A percentile compares a stretch with the other conserved stretches of the same genome.
Conservation (phyloP, 2,329 filamentous ascomycete genomes). For the Cytospora schulzeri region DNA sequence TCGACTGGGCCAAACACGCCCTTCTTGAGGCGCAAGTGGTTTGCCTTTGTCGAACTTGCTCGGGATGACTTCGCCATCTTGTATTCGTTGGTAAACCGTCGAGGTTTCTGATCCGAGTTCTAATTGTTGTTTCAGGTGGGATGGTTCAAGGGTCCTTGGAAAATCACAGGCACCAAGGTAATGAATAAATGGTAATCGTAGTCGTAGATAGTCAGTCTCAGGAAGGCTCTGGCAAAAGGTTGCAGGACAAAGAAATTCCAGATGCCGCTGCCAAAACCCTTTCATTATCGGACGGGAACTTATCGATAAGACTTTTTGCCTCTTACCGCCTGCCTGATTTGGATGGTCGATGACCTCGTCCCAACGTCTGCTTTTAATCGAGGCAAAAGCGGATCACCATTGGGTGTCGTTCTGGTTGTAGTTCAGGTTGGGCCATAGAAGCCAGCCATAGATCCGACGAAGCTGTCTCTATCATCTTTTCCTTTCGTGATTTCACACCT, state of each 20-base stretch:
- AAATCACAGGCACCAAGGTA: background rate
- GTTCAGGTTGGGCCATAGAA: background rate
- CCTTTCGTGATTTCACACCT: background rate
- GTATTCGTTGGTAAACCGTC: background rate
- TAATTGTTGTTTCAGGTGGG: background rate
- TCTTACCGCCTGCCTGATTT: slow-evolving; percentile 17
- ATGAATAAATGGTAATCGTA: background rate
- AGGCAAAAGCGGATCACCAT: background rate
- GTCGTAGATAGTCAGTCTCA: background rate
- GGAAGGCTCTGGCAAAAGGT: background rate
- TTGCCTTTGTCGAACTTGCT: slow-evolving; percentile 77
- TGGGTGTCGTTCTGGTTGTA: background rate
- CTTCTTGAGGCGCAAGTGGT: slow-evolving; percentile 78
- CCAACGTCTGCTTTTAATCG: slow-evolving; percentile 3
- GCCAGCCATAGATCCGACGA: background rate
- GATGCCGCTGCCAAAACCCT: slow-evolving; percentile 1
- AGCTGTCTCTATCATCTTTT: background rate
- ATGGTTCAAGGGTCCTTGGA: background rate
- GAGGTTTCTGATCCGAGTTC: background rate
- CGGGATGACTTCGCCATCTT: slow-evolving; percentile 86
- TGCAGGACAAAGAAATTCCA: slow-evolving; percentile 8
- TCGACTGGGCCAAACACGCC: slow-evolving; percentile 85
- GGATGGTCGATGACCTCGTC: slow-evolving; percentile 1
- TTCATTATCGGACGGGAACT: background rate
- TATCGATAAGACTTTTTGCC: slow-evolving; percentile 13